Conservation (phyloP, 1,284 basidiomycete species). For the Erythrobasidium hasegawianum region DNA sequence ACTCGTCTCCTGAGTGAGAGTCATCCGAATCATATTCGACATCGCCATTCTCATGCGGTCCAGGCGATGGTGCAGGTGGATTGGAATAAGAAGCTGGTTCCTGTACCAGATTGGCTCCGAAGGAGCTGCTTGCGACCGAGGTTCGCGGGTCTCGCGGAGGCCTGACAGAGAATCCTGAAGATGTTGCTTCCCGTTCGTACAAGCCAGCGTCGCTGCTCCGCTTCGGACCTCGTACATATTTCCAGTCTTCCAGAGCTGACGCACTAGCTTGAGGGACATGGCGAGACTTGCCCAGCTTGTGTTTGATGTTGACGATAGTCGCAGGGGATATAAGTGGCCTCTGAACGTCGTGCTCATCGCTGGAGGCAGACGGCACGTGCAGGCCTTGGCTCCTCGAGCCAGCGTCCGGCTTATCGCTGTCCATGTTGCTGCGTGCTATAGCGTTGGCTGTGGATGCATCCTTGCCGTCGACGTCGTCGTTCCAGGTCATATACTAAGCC, state of each 20-base stretch:
- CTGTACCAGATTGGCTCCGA: background rate
- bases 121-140: background rate
- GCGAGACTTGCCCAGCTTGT: slow-evolving; percentile 4
- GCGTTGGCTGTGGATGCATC: too few relatives aligned
- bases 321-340: slow-evolving; percentile 18
- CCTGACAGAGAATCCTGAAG: slow-evolving; percentile 1
- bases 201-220: background rate
- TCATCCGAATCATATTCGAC: slow-evolving; percentile 13
- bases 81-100: slow-evolving; percentile 6
- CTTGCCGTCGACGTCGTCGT: too few relatives aligned
- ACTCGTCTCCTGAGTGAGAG: slow-evolving; percentile 31
- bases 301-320: slow-evolving; percentile 20
- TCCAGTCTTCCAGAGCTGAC: slow-evolving; percentile 19
- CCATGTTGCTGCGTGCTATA: too few relatives aligned
- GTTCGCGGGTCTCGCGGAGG: background rate
- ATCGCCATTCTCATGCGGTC: background rate
- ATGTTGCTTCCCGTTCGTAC: background rate
- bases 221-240: slow-evolving; percentile 9
- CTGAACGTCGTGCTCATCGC: slow-evolving; percentile 1
- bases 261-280: slow-evolving; percentile 6
- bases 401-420: too few relatives aligned
- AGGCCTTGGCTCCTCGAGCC: too few relatives aligned
- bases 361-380: too few relatives aligned
- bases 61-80: background rate
- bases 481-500: too few relatives aligned